Evolutionary conservation across 1,284 basidiomycete genomes (phyloP), one percentile per base, ranked within the genome.

Genomic region (Fereydounia khargensis): DNA sequence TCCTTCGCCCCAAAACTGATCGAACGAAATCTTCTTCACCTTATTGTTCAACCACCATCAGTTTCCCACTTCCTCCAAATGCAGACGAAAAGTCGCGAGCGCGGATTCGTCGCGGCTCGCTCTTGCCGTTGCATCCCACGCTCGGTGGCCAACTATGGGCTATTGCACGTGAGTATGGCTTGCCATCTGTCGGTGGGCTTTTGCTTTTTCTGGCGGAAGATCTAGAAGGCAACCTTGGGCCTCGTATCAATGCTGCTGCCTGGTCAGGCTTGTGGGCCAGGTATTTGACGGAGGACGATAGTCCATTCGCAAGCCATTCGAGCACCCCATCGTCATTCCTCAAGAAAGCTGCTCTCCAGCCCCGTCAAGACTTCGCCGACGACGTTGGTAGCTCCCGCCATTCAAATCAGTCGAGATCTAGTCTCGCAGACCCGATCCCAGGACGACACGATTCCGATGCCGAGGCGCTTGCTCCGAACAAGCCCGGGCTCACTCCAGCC

Each of bases 101-200:
- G 19, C 58, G 49, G 14, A 22, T 48, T 10, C 65, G 65, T 24
- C 53, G 71, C 24, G 71, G 71, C 27, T 65, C 63, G 16, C 64
- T 74, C 2, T 31, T 74, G 25, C 71, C 71, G 0, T 54, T 74
- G 28, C 73, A 73, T 38, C 71, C 71, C 0, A 71, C 71, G 0
- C 58, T 74, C 11, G 67, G 66, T 17, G 70, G 68, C 6, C 71
- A 74, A 46, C 63, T 74, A 6, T 74, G 70, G 45, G 71, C 71
- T n/a, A 68, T 74, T 39, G 57, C 71, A 4, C 59, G 71, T 36
- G 70, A 74, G 24, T 73, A 65, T n/a, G 66, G 64, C 2, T 41
- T 74, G 11, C 71, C 71, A 3, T 71, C 70, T 3, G 53, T 74
- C 6, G 70, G 68, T 25, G 71, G 71, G 3, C 49, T 74, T 34